Conservation (phyloP, 1,139 yeast species). For the Debaryomyces singareniensis region DNA sequence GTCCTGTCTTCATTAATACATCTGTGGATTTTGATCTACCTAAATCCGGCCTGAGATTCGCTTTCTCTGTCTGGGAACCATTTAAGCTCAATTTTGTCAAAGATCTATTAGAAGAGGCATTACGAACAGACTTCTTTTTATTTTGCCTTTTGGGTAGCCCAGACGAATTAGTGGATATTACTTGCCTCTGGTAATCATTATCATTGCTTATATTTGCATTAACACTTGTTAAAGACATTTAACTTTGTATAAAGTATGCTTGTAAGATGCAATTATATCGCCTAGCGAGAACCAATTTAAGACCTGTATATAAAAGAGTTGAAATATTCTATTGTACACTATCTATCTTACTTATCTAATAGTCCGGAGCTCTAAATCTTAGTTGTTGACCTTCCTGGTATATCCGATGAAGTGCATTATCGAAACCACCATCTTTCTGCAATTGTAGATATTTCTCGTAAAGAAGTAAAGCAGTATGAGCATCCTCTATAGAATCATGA, state of each 20-base stretch:
- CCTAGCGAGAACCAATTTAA: too few species aligned
- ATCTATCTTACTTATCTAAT: too few species aligned
- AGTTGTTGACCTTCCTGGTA: conserved; percentile 67
- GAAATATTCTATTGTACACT: too few species aligned
- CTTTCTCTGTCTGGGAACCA: conserved; percentile 9
- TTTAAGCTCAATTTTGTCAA: conserved; percentile 14
- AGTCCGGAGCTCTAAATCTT: conserved; percentile 37
- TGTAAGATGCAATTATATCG: too few species aligned
- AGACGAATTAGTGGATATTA: background rate
- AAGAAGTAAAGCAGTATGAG: conserved; percentile 73
- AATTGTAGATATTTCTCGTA: conserved; percentile 69
- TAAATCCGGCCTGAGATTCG: conserved; percentile 24
- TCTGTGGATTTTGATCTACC: conserved; percentile 40
- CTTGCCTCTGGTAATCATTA: conserved; percentile 2
- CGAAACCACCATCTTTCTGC: conserved; percentile 51
- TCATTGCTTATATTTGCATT: conserved; percentile 1
- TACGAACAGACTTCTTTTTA: conserved; percentile 20
- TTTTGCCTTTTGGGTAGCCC: conserved; percentile 1
- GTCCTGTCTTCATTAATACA: conserved; percentile 23
- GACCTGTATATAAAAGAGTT: too few species aligned
- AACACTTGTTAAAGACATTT: conserved; percentile 4
- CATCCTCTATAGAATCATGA: conserved; percentile 97
- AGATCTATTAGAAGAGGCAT: conserved; percentile 29
- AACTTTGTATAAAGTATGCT: too few species aligned
- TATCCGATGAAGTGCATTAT: conserved; percentile 53